phyloP scores from a whole-genome alignment of 345 rosid species.

The Pistacia vera region DNA sequence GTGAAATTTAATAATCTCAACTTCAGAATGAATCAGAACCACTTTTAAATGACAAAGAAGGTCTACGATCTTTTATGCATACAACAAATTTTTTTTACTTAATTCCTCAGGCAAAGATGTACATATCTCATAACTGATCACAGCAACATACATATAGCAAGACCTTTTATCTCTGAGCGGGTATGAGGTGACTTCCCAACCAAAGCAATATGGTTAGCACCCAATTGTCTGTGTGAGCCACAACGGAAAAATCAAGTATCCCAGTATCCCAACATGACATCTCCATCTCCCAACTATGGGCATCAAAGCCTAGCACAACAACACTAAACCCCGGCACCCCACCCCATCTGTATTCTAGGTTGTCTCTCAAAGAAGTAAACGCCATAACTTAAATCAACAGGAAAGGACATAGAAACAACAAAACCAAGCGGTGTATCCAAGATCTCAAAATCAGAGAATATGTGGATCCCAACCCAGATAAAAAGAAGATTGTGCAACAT shows the following conservation, averaged over 20 bases:
- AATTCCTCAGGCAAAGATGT: neutral
- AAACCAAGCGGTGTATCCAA: neutral
- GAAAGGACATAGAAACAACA: neutral
- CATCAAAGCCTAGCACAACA: too few relatives aligned
- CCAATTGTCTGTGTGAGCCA: neutral
- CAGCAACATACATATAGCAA: neutral
- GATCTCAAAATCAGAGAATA: too few relatives aligned
- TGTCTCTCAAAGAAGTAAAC: too few relatives aligned
- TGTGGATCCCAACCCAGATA: too few relatives aligned
- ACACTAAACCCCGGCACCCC: too few relatives aligned
- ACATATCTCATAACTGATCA: neutral
- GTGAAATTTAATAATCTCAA: neutral
- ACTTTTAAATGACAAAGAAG: neutral
- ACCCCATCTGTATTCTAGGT: too few relatives aligned
- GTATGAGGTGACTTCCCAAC: neutral
- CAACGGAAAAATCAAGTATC: too few relatives aligned
- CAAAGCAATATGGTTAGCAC: neutral
- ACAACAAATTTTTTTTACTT: neutral
- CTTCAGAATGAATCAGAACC: neutral
- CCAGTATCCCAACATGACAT: too few relatives aligned
- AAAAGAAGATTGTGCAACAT: too few relatives aligned
- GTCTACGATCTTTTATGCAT: neutral
- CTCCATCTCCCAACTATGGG: too few relatives aligned
- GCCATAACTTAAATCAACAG: neutral
- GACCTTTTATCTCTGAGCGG: too few relatives aligned